These are phyloP conservation scores for Mallotus nudiflorus DNA, from an alignment of 345 rosid species.

Conservation along the genomic window DNA sequence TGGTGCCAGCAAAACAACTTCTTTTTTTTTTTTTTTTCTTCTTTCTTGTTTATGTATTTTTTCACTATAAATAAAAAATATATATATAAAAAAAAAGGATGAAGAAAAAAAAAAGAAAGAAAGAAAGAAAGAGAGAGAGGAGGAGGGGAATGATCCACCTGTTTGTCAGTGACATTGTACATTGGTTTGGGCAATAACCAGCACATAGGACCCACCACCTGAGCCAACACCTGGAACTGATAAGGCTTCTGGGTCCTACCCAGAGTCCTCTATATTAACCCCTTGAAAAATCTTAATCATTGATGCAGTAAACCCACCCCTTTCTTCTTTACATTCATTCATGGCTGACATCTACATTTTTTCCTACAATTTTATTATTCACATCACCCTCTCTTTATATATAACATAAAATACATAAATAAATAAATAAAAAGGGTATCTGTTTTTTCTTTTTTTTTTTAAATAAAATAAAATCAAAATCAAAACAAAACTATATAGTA, in stretches of 20 bases:
- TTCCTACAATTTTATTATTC: too few relatives aligned
- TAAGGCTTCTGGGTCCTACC: slow-evolving; percentile 43
- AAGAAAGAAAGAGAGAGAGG: background rate
- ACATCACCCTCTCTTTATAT: too few relatives aligned
- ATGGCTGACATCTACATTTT: too few relatives aligned
- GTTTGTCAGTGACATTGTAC: slow-evolving; percentile 73
- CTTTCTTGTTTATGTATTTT: background rate
- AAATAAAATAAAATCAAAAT: slow-evolving; percentile 27
- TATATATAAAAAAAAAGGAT: background rate
- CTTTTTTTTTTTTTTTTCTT: background rate
- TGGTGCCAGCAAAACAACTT: slow-evolving; percentile 20
- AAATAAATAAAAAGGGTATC: too few relatives aligned
- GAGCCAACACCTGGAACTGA: slow-evolving; percentile 72
- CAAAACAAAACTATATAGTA: background rate
- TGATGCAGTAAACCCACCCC: slow-evolving; percentile 45
- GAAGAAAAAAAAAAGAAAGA: background rate
- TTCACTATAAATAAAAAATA: too few relatives aligned
- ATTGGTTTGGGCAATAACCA: slow-evolving; percentile 60
- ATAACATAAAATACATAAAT: too few relatives aligned
- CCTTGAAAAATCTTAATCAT: slow-evolving; percentile 42
- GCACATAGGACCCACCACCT: slow-evolving; percentile 64
- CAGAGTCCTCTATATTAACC: slow-evolving; percentile 11
- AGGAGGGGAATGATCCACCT: slow-evolving; percentile 38
- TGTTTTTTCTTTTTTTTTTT: too few relatives aligned
- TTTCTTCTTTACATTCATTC: slow-evolving; percentile 5